A percentile compares a stretch with the other conserved stretches of the same genome.
phyloP scores from a whole-genome alignment of 768 basidiomycete genomes.

The Lentinula aciculospora region DNA sequence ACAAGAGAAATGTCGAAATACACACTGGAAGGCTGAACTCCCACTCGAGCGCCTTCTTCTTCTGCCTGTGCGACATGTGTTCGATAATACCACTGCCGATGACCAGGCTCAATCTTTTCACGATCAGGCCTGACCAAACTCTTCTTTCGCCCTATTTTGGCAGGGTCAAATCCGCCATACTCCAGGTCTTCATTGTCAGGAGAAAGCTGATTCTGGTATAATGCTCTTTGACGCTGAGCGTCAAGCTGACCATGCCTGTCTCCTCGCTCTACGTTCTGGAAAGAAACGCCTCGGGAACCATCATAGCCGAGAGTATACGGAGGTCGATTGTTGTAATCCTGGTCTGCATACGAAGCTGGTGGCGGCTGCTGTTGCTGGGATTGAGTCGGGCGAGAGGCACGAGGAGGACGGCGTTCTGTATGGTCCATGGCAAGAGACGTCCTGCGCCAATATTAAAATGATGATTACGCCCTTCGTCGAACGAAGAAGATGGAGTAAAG shows the following conservation, averaged over 20 bases:
- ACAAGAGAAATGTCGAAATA: conserved; percentile 18
- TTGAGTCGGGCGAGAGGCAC: conserved; percentile 42
- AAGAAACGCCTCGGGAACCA: conserved; percentile 50
- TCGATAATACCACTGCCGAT: conserved; percentile 93
- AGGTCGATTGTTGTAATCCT: conserved; percentile 20
- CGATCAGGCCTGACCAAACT: conserved; percentile 88
- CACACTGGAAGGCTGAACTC: conserved; percentile 79
- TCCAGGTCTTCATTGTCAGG: conserved; percentile 27
- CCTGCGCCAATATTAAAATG: conserved; percentile 1
- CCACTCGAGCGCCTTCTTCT: conserved; percentile 62
- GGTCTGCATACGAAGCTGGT: conserved; percentile 32
- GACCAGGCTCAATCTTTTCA: conserved; percentile 93
- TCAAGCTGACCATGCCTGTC: conserved; percentile 59
- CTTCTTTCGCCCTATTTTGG: conserved; percentile 75
- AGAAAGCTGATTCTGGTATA: conserved; percentile 41
- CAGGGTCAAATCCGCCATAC: conserved; percentile 29
- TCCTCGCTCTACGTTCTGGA: conserved; percentile 64
- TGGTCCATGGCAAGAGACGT: conserved; percentile 28
- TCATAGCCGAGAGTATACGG: conserved; percentile 27
- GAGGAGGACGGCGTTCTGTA: conserved; percentile 48
- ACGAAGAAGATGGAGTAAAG: not conserved
- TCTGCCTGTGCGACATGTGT: conserved; percentile 77
- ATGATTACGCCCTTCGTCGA: not conserved
- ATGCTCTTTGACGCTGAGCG: conserved; percentile 39
- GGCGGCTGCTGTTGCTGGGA: conserved; percentile 34